Evolutionary conservation across 2,329 filamentous ascomycete species (phyloP), one percentile per base, ranked within the genome.

Genomic region (Venturia asperata): DNA sequence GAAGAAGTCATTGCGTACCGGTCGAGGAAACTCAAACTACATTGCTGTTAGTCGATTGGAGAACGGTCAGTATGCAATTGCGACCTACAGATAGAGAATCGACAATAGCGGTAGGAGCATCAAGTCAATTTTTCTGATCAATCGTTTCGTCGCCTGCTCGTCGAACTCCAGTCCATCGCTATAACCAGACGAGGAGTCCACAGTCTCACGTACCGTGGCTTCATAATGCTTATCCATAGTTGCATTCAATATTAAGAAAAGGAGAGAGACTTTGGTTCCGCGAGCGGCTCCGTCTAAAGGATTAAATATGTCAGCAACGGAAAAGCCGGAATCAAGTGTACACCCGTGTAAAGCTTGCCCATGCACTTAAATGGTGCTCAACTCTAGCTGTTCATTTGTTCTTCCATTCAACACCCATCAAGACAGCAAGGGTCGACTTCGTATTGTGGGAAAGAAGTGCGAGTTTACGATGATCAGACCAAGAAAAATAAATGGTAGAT

Each of bases 81-180:
- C 13, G 21, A 24, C 37, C 19, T 61, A 60, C 30, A 64, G 63
- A 60, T 64, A 58, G 30, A 64, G 63, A 52, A 64, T 13, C 5
- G 47, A 41, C 17, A 64, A n/a, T 5, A 64, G 30, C 17, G 63
- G 63, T 11, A 64, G 47, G n/a, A 64, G 43, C 5, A 24, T 21
- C 24, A 39, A 17, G 24, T 64, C 63, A 41, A 64, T 64, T 49
- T 64, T 64, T 15, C 63, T 47, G 6, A 64, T 17, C 47, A 64
- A n/a, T 5, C 63, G 63, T 61, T 49, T 39, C 30, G 52, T 64
- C 13, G 47, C 47, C 42, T 64, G 39, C 52, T 64, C 63, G n/a
- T 63, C 62, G 19, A 47, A 63, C 37, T 6, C 37, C 27, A 37
- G 3, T 6, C n/a, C 52, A 58, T 58, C 15, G 52, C 52, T 58